These are phyloP conservation scores for Lyophyllum semitale DNA, from an alignment of 768 basidiomycete species.

Conservation along the genomic window DNA sequence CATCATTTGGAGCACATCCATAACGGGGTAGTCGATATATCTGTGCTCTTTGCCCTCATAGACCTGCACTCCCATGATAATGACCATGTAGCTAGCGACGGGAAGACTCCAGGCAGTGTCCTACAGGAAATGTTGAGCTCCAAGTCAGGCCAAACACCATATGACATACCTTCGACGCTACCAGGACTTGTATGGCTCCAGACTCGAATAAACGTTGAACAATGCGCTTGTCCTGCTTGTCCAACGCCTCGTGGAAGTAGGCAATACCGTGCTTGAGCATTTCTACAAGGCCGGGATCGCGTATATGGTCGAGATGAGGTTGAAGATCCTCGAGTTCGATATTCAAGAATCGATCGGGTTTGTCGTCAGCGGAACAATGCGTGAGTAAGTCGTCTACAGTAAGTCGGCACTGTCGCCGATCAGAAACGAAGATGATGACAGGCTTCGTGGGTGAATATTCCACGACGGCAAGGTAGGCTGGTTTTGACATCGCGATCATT, in stretches of 20 bases:
- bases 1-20: conserved; percentile 99
- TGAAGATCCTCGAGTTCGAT: conserved; percentile 81
- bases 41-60: conserved; percentile 98
- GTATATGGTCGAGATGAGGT: conserved; percentile 85
- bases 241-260: conserved; percentile 93
- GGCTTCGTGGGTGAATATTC: conserved; percentile 88
- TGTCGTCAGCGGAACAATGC: conserved; percentile 86
- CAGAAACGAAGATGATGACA: conserved; percentile 91
- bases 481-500: conserved; percentile 99
- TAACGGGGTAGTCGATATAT: conserved; percentile 96
- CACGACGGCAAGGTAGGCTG: conserved; percentile 88
- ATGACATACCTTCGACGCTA: conserved; percentile 80
- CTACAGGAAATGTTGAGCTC: conserved; percentile 33
- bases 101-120: conserved; percentile 97
- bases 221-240: conserved; percentile 90
- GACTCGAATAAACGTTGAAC: conserved; percentile 91
- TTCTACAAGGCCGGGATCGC: conserved; percentile 74
- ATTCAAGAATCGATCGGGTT: conserved; percentile 86
- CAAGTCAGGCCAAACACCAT: neutral
- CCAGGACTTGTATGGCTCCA: conserved; percentile 91
- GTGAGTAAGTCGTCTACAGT: conserved; percentile 90
- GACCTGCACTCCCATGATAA: conserved; percentile 98
- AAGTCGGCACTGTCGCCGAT: conserved; percentile 89
- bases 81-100: conserved; percentile 93
- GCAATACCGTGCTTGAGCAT: conserved; percentile 89